These are phyloP conservation scores for Ustanciosporium gigantosporum DNA, from an alignment of 1,284 basidiomycete species.

Conservation along the genomic window DNA sequence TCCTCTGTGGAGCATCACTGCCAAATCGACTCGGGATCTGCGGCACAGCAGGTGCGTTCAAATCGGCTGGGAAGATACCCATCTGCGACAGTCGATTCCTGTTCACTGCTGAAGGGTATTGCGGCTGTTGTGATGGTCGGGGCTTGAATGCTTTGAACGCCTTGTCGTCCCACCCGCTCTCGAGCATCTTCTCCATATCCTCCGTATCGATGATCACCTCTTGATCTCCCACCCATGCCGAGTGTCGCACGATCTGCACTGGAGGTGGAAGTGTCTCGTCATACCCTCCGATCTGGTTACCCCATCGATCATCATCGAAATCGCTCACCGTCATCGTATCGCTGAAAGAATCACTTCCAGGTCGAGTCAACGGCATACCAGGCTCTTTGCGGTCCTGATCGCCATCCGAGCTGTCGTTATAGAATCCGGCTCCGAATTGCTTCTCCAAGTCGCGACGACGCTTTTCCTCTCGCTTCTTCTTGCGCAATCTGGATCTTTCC, in stretches of 20 bases:
- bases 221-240: conserved; percentile 45
- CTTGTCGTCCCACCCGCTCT: conserved; percentile 50
- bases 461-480: conserved; percentile 84
- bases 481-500: conserved; percentile 94
- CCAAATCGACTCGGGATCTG: conserved; percentile 34
- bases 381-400: conserved; percentile 35
- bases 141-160: conserved; percentile 11
- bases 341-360: conserved; percentile 36
- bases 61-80: conserved; percentile 22
- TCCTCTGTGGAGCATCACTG: not conserved
- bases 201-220: conserved; percentile 46
- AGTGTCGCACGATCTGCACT: conserved; percentile 47
- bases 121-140: conserved; percentile 6
- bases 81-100: conserved; percentile 24
- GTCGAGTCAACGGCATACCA: conserved; percentile 19
- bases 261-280: conserved; percentile 51
- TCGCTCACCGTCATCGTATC: conserved; percentile 33
- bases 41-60: conserved; percentile 29
- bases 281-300: conserved; percentile 63
- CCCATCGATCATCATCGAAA: conserved; percentile 89
- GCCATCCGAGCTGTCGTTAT: conserved; percentile 65
- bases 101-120: conserved; percentile 28
- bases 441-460: conserved; percentile 63
- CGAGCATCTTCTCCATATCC: conserved; percentile 54
- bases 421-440: conserved; percentile 69